Base-by-base conservation (phyloP, 2,329 filamentous ascomycete species). In the Pseudonectria foliicola region DNA sequence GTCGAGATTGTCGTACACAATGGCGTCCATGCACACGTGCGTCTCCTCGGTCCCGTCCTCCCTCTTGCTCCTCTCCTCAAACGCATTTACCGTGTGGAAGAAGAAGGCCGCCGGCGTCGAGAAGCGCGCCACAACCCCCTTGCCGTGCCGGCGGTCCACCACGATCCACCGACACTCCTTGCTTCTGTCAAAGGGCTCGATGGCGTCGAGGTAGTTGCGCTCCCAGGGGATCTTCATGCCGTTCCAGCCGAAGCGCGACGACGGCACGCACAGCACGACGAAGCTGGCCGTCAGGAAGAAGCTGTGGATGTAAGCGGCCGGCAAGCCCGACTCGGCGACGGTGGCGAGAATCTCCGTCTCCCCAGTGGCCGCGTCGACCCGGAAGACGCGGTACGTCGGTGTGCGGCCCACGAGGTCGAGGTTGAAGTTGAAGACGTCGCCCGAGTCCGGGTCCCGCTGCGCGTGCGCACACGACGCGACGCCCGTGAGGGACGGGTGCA, bases 371-470 rank as follows among this genome's bases (percentile, higher is more conserved):
- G 77, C 73, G 13, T 72, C 80, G 3, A 77, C 73, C 2, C 71
- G 63, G 56, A 89, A 92, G 12, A 92, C 53, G 12, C 82, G 77
- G 53, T 90, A 92, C 0, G 68, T 75, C 1, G 74, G 57, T 0
- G 52, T 54, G 0, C 55, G 59, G 0, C 77, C 79, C 18, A 21
- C 18, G 13, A 85, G 55, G 0, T 77, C 69, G n/a, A 89, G 71
- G 51, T 93, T 93, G 62, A 76, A 90, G 60, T 92, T 93, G 68
- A 76, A 90, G 6, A 85, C 53, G 43, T 92, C 85, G 6, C 86
- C 85, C 0, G 80, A 88, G 0, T 61, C 57, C 0, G 81, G 82
- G 53, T 92, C 85, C 1, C 74, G 71, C 35, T 81, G 77, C 0
- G 81, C 76, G 54, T 93, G 87, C 0, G 86, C 75, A 26, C 75